A percentile compares a stretch with the other conserved stretches of the same genome.
Conservation (phyloP, 2,329 filamentous ascomycete species). For the Clarireedia homoeocarpa region DNA sequence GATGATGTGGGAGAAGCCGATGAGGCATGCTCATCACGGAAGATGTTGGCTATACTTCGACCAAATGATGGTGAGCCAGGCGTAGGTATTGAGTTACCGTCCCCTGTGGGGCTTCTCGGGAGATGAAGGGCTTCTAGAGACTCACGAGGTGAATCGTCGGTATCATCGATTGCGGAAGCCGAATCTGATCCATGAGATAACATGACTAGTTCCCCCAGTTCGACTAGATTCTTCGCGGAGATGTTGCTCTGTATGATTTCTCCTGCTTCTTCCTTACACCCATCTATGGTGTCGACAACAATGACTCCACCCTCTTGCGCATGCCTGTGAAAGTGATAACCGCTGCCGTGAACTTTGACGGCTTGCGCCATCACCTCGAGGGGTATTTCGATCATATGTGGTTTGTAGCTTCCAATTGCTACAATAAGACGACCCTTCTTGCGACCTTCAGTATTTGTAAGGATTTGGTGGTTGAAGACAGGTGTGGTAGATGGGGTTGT, state of each 20-base stretch:
- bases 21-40: background rate
- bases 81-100: background rate
- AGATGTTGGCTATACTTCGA: slow-evolving; percentile 1
- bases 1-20: background rate
- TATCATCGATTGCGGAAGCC: slow-evolving; percentile 13
- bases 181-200: slow-evolving; percentile 33
- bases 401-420: slow-evolving; percentile 61
- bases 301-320: slow-evolving; percentile 57
- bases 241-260: slow-evolving; percentile 77
- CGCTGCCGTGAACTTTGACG: slow-evolving; percentile 42
- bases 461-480: slow-evolving; percentile 64
- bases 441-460: slow-evolving; percentile 64
- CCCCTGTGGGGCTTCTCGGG: background rate
- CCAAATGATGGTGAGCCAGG: background rate
- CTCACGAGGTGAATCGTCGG: slow-evolving; percentile 4
- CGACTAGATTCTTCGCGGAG: slow-evolving; percentile 67
- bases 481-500: slow-evolving; percentile 71
- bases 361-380: slow-evolving; percentile 64
- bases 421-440: slow-evolving; percentile 65
- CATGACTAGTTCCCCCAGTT: slow-evolving; percentile 75
- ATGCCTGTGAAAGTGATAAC: slow-evolving; percentile 59
- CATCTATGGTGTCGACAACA: slow-evolving; percentile 66
- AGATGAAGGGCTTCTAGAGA: background rate
- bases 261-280: slow-evolving; percentile 71
- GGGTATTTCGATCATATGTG: slow-evolving; percentile 76